Percentiles rank a stretch among this genome's conserved stretches.
These are phyloP conservation scores for Lipomyces sp. DNA, from an alignment of 805 yeast species.

Conservation along the genomic window DNA sequence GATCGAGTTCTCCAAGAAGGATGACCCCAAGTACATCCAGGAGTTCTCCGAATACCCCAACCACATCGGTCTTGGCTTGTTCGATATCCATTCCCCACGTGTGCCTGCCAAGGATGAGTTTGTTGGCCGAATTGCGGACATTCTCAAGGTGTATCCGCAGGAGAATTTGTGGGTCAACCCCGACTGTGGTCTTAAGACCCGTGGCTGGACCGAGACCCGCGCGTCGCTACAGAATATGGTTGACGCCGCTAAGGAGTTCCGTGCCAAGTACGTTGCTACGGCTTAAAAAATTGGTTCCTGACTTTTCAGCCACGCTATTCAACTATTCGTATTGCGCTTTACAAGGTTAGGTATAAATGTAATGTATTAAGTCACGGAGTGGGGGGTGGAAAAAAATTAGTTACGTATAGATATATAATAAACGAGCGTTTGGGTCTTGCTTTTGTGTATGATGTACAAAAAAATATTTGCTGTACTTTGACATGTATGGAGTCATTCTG, in stretches of 20 bases:
- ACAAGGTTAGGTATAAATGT: neutral
- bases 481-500: neutral
- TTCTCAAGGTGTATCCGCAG: constrained; percentile 96
- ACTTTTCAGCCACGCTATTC: neutral
- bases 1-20: constrained; percentile 99
- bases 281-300: neutral
- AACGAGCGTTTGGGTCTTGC: neutral
- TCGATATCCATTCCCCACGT: constrained; percentile 99
- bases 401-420: neutral
- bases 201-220: constrained; percentile 98
- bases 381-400: neutral
- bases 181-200: constrained; percentile 99
- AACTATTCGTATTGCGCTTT: too few species aligned
- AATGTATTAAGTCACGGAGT: neutral
- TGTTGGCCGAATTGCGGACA: constrained; percentile 88
- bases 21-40: constrained; percentile 96
- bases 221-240: constrained; percentile 98
- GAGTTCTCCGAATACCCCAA: constrained; percentile 98
- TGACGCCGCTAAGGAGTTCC: constrained; percentile 96
- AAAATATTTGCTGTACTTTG: neutral
- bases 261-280: constrained; percentile 54
- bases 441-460: neutral
- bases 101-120: constrained; percentile 98
- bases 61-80: constrained; percentile 99
- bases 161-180: constrained; percentile 99